phyloP scores from a whole-genome alignment of 257 asterid genomes.

The Fraxinus quadrangulata region DNA sequence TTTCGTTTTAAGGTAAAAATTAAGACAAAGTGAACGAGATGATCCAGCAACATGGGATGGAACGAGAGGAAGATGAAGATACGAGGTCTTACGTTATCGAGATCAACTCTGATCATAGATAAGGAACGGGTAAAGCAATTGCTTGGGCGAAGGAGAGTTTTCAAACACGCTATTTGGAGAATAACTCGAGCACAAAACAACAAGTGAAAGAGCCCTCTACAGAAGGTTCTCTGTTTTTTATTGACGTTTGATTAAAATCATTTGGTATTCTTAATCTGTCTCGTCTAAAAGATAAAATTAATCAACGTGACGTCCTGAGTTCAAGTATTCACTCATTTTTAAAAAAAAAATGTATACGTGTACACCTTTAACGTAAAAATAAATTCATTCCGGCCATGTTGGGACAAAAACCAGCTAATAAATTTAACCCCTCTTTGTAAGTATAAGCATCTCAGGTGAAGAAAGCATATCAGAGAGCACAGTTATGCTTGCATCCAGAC shows the following conservation, averaged over 20 bases:
- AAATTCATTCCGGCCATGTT: too few species aligned
- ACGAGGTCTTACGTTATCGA: slow-evolving; percentile 77
- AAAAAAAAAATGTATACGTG: too few species aligned
- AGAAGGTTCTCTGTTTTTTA: slow-evolving; percentile 28
- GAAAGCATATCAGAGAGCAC: slow-evolving; percentile 76
- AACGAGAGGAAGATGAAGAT: slow-evolving; percentile 55
- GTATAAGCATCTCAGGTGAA: slow-evolving; percentile 41
- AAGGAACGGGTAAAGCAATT: slow-evolving; percentile 53
- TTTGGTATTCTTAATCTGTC: not conserved
- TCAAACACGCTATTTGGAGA: slow-evolving; percentile 41
- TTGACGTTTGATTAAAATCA: not conserved
- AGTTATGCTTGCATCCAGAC: slow-evolving; percentile 75
- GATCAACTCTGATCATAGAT: slow-evolving; percentile 52
- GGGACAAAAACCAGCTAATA: too few species aligned
- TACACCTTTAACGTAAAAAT: too few species aligned
- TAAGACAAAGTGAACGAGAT: slow-evolving; percentile 26
- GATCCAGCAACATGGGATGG: slow-evolving; percentile 28
- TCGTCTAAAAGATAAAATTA: not conserved
- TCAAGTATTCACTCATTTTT: too few species aligned
- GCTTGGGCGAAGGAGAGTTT: slow-evolving; percentile 83
- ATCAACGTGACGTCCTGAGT: too few species aligned
- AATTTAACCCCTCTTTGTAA: too few species aligned
- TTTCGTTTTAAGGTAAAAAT: too few species aligned
- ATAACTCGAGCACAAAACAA: slow-evolving; percentile 25
- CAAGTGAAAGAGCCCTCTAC: slow-evolving; percentile 27